Evolutionary conservation across 1,139 yeast species (phyloP).

Genomic region (Casaregolazyma lundiana): DNA sequence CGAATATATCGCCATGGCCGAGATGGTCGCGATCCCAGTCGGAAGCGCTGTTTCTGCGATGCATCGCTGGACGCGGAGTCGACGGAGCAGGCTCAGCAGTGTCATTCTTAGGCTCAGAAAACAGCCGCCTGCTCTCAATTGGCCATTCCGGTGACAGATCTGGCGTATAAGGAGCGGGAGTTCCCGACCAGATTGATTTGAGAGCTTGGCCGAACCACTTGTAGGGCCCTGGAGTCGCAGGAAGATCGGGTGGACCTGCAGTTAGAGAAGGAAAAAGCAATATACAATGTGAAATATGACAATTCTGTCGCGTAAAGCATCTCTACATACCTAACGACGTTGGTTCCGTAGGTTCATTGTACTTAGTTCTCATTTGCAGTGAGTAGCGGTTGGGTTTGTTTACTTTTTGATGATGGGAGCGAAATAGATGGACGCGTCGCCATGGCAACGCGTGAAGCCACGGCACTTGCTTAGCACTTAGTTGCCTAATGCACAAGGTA

Average conservation of each 20-base stretch:
- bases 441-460: too few relatives aligned
- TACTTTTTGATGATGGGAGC: neutral
- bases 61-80: neutral
- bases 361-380: slow-evolving; percentile 7
- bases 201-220: slow-evolving; percentile 10
- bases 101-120: neutral
- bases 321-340: slow-evolving; percentile 3
- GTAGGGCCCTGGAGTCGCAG: slow-evolving; percentile 11
- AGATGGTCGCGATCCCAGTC: neutral
- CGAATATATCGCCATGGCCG: neutral
- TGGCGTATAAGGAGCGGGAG: slow-evolving; percentile 1
- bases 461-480: too few relatives aligned
- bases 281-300: neutral
- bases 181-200: slow-evolving; percentile 8
- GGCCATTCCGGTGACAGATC: neutral
- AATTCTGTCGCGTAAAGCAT: neutral
- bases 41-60: neutral
- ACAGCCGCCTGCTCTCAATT: neutral
- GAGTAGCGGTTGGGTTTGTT: neutral
- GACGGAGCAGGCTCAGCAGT: neutral
- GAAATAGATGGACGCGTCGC: too few relatives aligned
- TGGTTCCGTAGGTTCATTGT: slow-evolving; percentile 8
- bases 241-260: slow-evolving; percentile 6
- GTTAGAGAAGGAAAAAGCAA: too few relatives aligned
- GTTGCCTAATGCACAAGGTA: too few relatives aligned